These are phyloP conservation scores for Termitomyces titanicus DNA, from an alignment of 768 basidiomycete genomes.

Conservation along the genomic window DNA sequence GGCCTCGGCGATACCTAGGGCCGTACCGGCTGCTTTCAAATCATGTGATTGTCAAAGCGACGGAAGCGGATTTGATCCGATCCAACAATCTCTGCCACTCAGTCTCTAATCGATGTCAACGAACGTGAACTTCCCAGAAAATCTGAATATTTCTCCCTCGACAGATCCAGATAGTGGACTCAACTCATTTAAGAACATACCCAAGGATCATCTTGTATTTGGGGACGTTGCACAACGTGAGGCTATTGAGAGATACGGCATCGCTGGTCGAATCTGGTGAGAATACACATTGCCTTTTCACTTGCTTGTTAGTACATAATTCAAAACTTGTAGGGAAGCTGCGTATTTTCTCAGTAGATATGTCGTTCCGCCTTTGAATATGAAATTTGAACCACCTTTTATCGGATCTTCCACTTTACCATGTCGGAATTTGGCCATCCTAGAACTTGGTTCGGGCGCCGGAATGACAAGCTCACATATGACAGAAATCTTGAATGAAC, in stretches of 20 bases:
- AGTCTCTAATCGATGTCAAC: background rate
- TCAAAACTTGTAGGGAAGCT: constrained; percentile 57
- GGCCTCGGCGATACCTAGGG: constrained; percentile 9
- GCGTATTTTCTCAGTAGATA: constrained; percentile 60
- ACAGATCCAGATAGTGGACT: constrained; percentile 14
- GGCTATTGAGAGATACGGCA: constrained; percentile 71
- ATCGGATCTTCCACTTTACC: constrained; percentile 14
- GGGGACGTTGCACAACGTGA: constrained; percentile 40
- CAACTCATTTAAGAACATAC: background rate
- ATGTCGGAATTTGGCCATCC: constrained; percentile 26
- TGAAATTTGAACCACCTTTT: constrained; percentile 57
- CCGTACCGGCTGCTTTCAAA: constrained; percentile 5
- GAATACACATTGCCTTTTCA: background rate
- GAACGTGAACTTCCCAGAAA: constrained; percentile 34
- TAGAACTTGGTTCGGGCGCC: constrained; percentile 83
- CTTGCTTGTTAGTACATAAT: background rate
- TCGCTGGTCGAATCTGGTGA: constrained; percentile 85
- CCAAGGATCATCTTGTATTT: constrained; percentile 21
- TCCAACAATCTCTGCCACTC: background rate
- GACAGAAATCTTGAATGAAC: constrained; percentile 29
- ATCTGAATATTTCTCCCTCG: constrained; percentile 33
- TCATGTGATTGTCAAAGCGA: constrained; percentile 14
- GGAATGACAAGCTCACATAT: constrained; percentile 53
- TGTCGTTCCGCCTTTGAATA: constrained; percentile 32
- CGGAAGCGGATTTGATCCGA: constrained; percentile 1